Conservation (phyloP, 1,284 basidiomycete species). For the Singerocomus rubriflavus region DNA sequence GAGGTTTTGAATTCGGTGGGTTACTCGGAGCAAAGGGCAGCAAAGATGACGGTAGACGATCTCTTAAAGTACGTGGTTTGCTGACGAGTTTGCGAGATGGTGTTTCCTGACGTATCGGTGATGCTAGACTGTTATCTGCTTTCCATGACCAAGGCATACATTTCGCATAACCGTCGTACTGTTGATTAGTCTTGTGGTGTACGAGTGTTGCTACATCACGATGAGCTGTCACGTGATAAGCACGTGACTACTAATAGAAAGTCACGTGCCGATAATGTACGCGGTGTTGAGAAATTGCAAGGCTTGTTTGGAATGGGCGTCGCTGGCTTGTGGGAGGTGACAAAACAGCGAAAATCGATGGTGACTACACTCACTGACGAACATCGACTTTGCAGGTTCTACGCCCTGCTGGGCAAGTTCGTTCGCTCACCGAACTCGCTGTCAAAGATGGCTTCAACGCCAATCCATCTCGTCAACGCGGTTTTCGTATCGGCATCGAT, state of each 20-base stretch:
- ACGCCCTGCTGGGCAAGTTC: constrained; percentile 56
- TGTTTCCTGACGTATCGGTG: constrained; percentile 1
- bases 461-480: constrained; percentile 56
- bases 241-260: constrained; percentile 7
- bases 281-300: background rate
- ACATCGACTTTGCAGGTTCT: constrained; percentile 45
- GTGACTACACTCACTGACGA: background rate
- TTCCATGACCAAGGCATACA: constrained; percentile 60
- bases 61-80: constrained; percentile 56
- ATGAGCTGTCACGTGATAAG: background rate
- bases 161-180: constrained; percentile 42
- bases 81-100: background rate
- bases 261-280: constrained; percentile 10
- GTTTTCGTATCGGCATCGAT: constrained; percentile 73
- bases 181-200: no score
- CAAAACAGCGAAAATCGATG: background rate
- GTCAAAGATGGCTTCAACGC: constrained; percentile 67
- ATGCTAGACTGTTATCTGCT: constrained; percentile 51
- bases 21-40: constrained; percentile 66
- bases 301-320: constrained; percentile 41
- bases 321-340: constrained; percentile 44
- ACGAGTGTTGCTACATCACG: no score
- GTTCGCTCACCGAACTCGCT: constrained; percentile 67
- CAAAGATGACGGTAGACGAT: constrained; percentile 81
- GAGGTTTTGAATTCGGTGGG: constrained; percentile 67